These are phyloP conservation scores for Theobroma cacao DNA, from an alignment of 345 rosid genomes.

Conservation along the genomic window DNA sequence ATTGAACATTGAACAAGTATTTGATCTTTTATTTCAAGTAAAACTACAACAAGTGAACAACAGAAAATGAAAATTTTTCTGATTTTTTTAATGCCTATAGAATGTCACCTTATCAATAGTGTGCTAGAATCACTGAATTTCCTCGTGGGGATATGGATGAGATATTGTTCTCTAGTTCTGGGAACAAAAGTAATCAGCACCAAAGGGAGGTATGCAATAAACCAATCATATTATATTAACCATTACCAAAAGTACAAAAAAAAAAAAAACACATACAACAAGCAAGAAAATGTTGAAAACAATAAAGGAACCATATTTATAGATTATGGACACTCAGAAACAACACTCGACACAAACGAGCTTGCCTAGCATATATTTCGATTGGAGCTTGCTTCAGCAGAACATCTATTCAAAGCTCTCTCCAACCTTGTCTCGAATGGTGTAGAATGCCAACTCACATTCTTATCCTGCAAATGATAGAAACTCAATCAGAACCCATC, in stretches of 20 bases:
- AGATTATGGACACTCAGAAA: slow-evolving; percentile 8
- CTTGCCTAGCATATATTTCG: background rate
- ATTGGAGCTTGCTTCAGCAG: slow-evolving; percentile 17
- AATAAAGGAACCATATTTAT: background rate
- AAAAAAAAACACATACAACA: slow-evolving; percentile 6
- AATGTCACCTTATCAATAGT: background rate
- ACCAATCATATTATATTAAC: slow-evolving; percentile 9
- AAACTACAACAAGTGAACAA: background rate
- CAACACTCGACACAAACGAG: slow-evolving; percentile 1
- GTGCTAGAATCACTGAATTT: background rate
- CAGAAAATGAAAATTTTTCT: background rate
- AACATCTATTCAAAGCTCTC: slow-evolving; percentile 66
- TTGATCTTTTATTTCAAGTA: background rate
- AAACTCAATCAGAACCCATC: slow-evolving; percentile 16
- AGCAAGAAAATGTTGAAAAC: background rate
- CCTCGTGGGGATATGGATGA: too few species aligned
- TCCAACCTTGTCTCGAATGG: slow-evolving; percentile 94
- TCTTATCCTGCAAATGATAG: slow-evolving; percentile 70
- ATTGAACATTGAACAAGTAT: background rate
- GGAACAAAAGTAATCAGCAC: background rate
- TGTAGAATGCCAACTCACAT: slow-evolving; percentile 85
- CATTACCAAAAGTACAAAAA: slow-evolving; percentile 5
- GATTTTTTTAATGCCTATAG: background rate
- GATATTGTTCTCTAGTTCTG: background rate
- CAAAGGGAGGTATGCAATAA: background rate